A percentile compares a stretch with the other conserved stretches of the same genome.
Evolutionary conservation across 805 yeast species (phyloP).

Genomic region (Wickerhamomyces bovis): DNA sequence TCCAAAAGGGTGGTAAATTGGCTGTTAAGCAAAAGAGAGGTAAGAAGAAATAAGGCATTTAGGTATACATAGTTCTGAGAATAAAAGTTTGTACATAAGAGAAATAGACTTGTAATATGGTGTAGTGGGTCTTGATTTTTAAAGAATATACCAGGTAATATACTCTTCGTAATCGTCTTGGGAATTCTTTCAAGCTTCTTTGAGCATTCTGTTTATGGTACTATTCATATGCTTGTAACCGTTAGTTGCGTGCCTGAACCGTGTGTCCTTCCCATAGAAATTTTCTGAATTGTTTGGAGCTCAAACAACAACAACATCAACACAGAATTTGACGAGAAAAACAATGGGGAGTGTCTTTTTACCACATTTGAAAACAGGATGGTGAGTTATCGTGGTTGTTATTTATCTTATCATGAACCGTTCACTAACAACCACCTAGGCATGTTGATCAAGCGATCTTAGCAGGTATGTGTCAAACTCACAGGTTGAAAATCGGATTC

Average conservation of each 20-base stretch:
- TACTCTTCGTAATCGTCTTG: no score
- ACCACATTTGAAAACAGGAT: constrained; percentile 77
- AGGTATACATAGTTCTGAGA: neutral
- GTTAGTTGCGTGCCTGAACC: no score
- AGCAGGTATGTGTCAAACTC: constrained; percentile 29
- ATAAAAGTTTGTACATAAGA: constrained; percentile 1
- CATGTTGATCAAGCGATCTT: constrained; percentile 97
- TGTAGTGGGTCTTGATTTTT: no score
- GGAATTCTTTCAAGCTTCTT: no score
- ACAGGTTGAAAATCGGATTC: neutral
- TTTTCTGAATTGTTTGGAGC: no score
- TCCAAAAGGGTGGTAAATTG: constrained; percentile 50
- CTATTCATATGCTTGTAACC: no score
- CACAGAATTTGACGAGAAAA: neutral
- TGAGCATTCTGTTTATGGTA: no score
- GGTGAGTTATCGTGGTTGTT: constrained; percentile 27
- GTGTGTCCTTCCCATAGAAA: neutral
- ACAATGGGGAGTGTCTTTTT: constrained; percentile 75
- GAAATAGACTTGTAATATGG: no score
- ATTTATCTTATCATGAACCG: neutral
- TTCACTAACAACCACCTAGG: constrained; percentile 29
- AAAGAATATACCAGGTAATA: no score
- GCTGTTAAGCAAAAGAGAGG: constrained; percentile 38
- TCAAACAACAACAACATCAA: neutral
- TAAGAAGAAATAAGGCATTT: constrained; percentile 28